Percentiles rank a stretch among this genome's conserved stretches.
Evolutionary conservation across 768 basidiomycete genomes (phyloP).

Genomic region (Podaxis pistillaris): DNA sequence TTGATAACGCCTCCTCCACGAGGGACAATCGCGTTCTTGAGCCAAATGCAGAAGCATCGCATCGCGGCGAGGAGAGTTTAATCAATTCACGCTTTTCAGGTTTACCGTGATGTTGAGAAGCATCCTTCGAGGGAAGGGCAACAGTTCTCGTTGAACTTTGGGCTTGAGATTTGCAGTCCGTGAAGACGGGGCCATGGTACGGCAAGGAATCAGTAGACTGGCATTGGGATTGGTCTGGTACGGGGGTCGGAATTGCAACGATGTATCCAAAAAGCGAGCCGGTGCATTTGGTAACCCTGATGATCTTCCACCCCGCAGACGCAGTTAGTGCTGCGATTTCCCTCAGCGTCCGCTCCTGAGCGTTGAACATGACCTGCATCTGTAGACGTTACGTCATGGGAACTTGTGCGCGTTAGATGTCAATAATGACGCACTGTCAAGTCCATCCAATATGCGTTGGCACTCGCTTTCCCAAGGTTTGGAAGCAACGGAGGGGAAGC

Average conservation of each 20-base stretch:
- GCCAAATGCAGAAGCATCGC: constrained; percentile 63
- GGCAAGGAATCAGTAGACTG: constrained; percentile 23
- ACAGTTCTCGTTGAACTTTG: not conserved
- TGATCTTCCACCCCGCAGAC: constrained; percentile 33
- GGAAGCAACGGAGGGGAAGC: constrained; percentile 36
- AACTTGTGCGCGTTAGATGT: not conserved
- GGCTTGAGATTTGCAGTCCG: not conserved
- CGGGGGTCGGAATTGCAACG: constrained; percentile 57
- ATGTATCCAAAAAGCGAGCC: constrained; percentile 73
- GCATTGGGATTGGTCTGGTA: constrained; percentile 35
- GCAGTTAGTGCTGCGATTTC: constrained; percentile 29
- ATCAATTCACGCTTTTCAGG: constrained; percentile 33
- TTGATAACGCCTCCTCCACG: constrained; percentile 40
- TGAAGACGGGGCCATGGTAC: constrained; percentile 21
- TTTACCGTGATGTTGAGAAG: not conserved
- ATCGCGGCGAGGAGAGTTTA: constrained; percentile 47
- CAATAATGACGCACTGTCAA: constrained; percentile 27
- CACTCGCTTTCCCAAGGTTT: constrained; percentile 37
- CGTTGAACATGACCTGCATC: constrained; percentile 40
- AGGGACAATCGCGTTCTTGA: constrained; percentile 48
- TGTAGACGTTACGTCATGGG: constrained; percentile 14
- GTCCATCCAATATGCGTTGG: constrained; percentile 34
- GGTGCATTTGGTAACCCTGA: constrained; percentile 41
- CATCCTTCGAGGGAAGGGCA: not conserved
- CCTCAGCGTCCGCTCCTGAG: constrained; percentile 35